Conservation (phyloP, 495 filamentous ascomycete genomes). For the Antarctomyces pellizariae region DNA sequence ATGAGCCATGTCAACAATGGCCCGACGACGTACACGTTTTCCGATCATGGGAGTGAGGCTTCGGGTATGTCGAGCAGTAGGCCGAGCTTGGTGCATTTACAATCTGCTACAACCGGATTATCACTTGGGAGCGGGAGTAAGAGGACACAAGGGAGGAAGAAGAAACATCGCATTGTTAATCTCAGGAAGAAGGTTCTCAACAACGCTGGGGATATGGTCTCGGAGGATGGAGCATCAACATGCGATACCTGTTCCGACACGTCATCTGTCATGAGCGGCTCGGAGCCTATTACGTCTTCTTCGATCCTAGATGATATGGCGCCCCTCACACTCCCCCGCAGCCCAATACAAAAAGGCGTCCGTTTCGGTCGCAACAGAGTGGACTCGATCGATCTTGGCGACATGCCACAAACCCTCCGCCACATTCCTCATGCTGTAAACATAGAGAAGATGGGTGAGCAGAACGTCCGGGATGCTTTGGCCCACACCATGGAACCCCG, state of each 20-base stretch:
- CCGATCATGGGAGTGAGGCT: constrained; percentile 24
- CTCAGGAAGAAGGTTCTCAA: constrained; percentile 35
- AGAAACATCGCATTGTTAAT: constrained; percentile 88
- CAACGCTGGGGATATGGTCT: constrained; percentile 12
- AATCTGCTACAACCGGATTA: constrained; percentile 33
- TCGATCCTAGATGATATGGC: no score
- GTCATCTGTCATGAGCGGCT: constrained; percentile 10
- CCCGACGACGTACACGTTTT: constrained; percentile 38
- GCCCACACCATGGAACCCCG: no score
- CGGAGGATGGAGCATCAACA: constrained; percentile 18
- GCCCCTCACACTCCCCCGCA: constrained; percentile 21
- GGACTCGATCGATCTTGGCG: constrained; percentile 10
- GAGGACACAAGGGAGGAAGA: constrained; percentile 42
- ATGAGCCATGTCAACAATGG: constrained; percentile 38
- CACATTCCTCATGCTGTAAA: neutral
- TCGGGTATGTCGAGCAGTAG: constrained; percentile 22
- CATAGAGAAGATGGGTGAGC: no score
- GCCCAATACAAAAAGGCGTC: constrained; percentile 17
- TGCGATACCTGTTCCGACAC: constrained; percentile 20
- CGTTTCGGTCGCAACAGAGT: constrained; percentile 15
- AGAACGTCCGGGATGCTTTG: no score
- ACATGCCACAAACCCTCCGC: constrained; percentile 5
- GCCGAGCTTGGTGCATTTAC: constrained; percentile 21
- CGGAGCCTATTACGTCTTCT: constrained; percentile 22
- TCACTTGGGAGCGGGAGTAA: constrained; percentile 38